phyloP scores from a whole-genome alignment of 805 yeast genomes.

The Candida krabiensis region DNA sequence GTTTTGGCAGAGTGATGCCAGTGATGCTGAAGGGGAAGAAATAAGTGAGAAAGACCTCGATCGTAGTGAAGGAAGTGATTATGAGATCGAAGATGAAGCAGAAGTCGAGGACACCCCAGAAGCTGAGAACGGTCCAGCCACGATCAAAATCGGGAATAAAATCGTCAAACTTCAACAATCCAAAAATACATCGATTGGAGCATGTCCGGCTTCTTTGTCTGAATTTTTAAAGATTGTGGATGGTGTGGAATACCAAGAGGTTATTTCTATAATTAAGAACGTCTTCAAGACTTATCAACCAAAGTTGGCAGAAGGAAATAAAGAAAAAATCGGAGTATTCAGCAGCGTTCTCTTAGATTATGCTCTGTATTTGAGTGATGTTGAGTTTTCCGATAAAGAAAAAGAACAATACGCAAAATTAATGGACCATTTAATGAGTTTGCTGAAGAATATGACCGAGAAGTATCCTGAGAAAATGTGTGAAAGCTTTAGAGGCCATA shows the following conservation, averaged over 20 bases:
- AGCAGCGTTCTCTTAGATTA: constrained; percentile 65
- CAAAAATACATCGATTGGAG: constrained; percentile 15
- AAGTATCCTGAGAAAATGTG: constrained; percentile 65
- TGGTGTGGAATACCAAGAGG: constrained; percentile 39
- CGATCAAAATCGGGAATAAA: constrained; percentile 36
- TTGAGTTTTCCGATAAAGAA: constrained; percentile 23
- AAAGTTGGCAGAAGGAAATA: constrained; percentile 76
- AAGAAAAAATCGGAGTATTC: constrained; percentile 65
- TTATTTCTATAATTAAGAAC: constrained; percentile 48
- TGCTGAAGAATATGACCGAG: constrained; percentile 60
- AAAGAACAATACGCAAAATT: constrained; percentile 30
- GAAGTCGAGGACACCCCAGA: constrained; percentile 4
- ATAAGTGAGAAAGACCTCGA: constrained; percentile 35
- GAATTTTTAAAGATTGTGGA: constrained; percentile 40
- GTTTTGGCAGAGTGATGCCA: constrained; percentile 63
- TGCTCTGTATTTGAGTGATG: constrained; percentile 48
- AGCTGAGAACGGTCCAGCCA: constrained; percentile 12
- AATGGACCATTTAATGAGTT: constrained; percentile 39
- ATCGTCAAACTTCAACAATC: constrained; percentile 24
- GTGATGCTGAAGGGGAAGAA: constrained; percentile 41
- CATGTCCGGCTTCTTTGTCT: constrained; percentile 51
- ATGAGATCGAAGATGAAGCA: constrained; percentile 6
- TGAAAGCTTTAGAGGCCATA: constrained; percentile 56
- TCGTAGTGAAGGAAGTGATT: constrained; percentile 9
- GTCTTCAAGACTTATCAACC: constrained; percentile 70